phyloP scores from a whole-genome alignment of 2,329 filamentous ascomycete genomes.

The Trichoderma afroharzianum region DNA sequence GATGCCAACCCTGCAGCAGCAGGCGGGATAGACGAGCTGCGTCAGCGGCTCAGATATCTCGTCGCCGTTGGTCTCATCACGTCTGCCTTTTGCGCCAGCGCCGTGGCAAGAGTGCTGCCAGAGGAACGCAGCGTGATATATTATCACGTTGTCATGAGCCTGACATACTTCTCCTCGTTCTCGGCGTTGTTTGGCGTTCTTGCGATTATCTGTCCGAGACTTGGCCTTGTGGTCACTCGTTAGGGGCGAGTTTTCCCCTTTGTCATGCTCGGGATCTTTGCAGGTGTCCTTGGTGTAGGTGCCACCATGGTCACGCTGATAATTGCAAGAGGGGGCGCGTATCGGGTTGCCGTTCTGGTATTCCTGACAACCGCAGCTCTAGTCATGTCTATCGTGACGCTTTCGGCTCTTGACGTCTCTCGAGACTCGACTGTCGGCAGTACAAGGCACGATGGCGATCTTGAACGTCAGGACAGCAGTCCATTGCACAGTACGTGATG shows the following conservation, averaged over 20 bases:
- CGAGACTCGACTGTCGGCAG: not conserved
- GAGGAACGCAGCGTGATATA: not conserved
- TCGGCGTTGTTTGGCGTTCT: not conserved
- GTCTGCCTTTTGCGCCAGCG: not conserved
- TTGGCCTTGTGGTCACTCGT: not conserved
- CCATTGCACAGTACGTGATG: not conserved
- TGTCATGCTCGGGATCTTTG: not conserved
- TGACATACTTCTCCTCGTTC: not conserved
- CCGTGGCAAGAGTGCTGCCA: not conserved
- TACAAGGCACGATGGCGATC: not conserved
- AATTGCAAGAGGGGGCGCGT: not conserved
- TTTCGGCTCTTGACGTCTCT: not conserved
- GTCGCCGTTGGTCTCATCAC: not conserved
- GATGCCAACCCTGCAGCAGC: not conserved
- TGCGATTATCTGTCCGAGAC: not conserved
- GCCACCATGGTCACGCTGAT: not conserved
- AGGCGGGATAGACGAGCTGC: not conserved
- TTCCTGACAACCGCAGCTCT: not conserved
- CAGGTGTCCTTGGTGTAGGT: not conserved
- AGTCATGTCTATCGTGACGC: not conserved
- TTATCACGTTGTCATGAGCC: not conserved
- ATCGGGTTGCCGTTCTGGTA: not conserved
- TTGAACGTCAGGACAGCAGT: not conserved
- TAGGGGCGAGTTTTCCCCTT: not conserved
- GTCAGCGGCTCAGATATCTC: not conserved